phyloP scores from a whole-genome alignment of 768 basidiomycete species.

The Phaeotremella fagi region DNA sequence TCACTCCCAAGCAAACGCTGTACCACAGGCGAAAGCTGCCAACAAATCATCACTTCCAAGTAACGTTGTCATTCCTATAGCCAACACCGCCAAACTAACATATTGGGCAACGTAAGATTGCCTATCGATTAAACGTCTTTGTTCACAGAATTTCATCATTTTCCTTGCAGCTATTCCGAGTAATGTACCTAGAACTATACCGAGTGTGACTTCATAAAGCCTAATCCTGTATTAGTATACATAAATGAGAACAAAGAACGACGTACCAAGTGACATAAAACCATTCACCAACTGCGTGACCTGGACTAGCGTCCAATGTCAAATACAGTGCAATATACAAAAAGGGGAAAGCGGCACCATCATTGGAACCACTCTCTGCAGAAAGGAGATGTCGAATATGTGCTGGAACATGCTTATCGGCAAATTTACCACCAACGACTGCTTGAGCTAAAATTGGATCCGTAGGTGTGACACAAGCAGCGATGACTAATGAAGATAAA shows the following conservation, averaged over 20 bases:
- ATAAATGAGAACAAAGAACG: not conserved
- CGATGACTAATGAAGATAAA: slow-evolving; percentile 80
- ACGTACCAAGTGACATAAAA: slow-evolving; percentile 63
- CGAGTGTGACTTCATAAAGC: slow-evolving; percentile 68
- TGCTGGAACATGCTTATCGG: slow-evolving; percentile 82
- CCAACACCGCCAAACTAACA: slow-evolving; percentile 46
- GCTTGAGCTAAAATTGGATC: slow-evolving; percentile 91
- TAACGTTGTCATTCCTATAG: slow-evolving; percentile 67
- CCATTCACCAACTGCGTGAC: slow-evolving; percentile 77
- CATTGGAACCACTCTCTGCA: slow-evolving; percentile 90
- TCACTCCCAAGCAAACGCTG: slow-evolving; percentile 94
- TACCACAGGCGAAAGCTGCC: slow-evolving; percentile 89
- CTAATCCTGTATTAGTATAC: slow-evolving; percentile 20
- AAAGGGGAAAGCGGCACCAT: slow-evolving; percentile 95
- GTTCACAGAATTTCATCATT: slow-evolving; percentile 88
- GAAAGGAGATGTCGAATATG: slow-evolving; percentile 76
- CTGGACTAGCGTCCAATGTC: slow-evolving; percentile 60
- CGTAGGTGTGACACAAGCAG: slow-evolving; percentile 88
- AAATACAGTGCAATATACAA: slow-evolving; percentile 78
- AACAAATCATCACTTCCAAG: slow-evolving; percentile 91
- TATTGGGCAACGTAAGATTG: slow-evolving; percentile 88
- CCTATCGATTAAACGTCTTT: slow-evolving; percentile 79
- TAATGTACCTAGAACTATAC: slow-evolving; percentile 65
- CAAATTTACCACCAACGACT: slow-evolving; percentile 92
- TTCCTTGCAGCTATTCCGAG: slow-evolving; percentile 77